Conservation (phyloP, 352 stramenopile species). For the Phytopythium cucurbitacearum region DNA sequence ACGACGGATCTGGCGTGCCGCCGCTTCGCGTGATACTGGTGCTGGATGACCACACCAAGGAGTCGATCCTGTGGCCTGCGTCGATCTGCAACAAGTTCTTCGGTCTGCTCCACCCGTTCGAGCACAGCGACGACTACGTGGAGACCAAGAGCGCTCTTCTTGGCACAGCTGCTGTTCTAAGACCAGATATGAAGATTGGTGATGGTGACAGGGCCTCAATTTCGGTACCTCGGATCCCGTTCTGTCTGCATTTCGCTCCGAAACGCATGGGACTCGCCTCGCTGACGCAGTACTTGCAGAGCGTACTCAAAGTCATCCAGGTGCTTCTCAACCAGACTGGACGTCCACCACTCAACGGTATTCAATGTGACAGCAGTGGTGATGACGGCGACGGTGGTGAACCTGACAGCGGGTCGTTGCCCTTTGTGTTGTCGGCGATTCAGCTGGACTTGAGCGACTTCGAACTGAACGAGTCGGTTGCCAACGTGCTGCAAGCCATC, state of each 20-base stretch:
- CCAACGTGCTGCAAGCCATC: slow-evolving; percentile 15
- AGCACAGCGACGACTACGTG: slow-evolving; percentile 15
- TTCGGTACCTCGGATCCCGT: slow-evolving; percentile 11
- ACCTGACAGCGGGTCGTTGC: slow-evolving; percentile 1
- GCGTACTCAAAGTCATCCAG: slow-evolving; percentile 13
- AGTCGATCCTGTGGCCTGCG: slow-evolving; percentile 19
- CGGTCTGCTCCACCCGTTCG: slow-evolving; percentile 1
- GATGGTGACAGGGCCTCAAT: not conserved
- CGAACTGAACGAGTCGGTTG: slow-evolving; percentile 25
- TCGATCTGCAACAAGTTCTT: slow-evolving; percentile 19
- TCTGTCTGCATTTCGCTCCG: slow-evolving; percentile 29
- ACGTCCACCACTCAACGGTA: no score
- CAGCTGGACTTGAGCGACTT: slow-evolving; percentile 35
- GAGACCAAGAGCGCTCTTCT: slow-evolving; percentile 4
- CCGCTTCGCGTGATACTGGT: slow-evolving; percentile 22
- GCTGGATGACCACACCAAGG: slow-evolving; percentile 27
- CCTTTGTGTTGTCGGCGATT: slow-evolving; percentile 24
- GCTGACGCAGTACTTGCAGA: slow-evolving; percentile 24
- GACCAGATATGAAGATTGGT: no score
- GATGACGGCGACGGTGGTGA: not conserved
- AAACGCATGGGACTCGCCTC: slow-evolving; percentile 19
- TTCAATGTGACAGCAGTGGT: no score
- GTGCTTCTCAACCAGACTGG: not conserved
- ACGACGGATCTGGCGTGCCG: slow-evolving; percentile 3
- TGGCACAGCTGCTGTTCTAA: slow-evolving; percentile 2